Evolutionary conservation across 164 flowering plant species (phyloP).

Genomic region (Warburgia ugandensis): DNA sequence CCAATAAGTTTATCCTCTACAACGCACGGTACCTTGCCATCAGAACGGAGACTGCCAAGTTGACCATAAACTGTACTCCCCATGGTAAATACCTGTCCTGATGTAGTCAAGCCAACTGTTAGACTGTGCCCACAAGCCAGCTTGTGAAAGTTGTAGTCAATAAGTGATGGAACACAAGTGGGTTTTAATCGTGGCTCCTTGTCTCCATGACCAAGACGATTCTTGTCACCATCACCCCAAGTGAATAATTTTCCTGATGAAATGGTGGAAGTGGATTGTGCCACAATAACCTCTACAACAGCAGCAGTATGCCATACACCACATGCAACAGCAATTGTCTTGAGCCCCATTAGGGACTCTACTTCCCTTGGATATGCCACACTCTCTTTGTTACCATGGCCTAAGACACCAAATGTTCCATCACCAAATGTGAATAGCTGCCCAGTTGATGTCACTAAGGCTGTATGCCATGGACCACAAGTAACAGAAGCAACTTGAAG

Average conservation of each 20-base stretch:
- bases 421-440: conserved; percentile 36
- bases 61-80: conserved; percentile 37
- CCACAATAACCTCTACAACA: conserved; percentile 31
- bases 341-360: conserved; percentile 29
- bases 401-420: conserved; percentile 37
- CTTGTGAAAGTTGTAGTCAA: conserved; percentile 33
- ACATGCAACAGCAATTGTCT: conserved; percentile 33
- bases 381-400: conserved; percentile 31
- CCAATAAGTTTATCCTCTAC: conserved; percentile 24
- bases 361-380: conserved; percentile 30
- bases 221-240: conserved; percentile 40
- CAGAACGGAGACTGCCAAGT: conserved; percentile 30
- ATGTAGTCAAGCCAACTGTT: conserved; percentile 33
- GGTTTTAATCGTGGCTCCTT: conserved; percentile 31
- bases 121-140: conserved; percentile 36
- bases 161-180: conserved; percentile 33
- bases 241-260: conserved; percentile 36
- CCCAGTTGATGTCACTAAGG: conserved; percentile 27
- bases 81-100: conserved; percentile 33
- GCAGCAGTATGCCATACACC: conserved; percentile 44
- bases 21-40: conserved; percentile 32
- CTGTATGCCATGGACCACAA: conserved; percentile 40
- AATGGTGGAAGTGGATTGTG: conserved; percentile 27
- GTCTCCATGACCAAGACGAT: conserved; percentile 39
- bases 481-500: conserved; percentile 28